Percentiles rank a stretch among this genome's conserved stretches.
Evolutionary conservation across 2,329 filamentous ascomycete species (phyloP).

Genomic region (Claviceps citrina): DNA sequence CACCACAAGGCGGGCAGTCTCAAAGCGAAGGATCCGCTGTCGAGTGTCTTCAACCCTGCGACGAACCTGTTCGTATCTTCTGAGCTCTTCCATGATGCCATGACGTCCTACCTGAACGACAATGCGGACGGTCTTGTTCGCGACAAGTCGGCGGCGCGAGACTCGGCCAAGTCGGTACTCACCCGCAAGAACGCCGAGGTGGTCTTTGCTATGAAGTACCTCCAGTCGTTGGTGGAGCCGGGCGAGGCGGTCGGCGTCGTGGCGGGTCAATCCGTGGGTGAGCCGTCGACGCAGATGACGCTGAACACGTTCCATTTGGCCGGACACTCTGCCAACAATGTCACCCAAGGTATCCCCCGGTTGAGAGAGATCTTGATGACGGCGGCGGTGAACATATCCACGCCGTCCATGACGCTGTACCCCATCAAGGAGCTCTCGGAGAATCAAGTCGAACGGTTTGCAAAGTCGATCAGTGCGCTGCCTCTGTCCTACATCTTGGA

Average conservation of each 20-base stretch:
- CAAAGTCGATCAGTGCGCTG: conserved; percentile 80
- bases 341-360: conserved; percentile 94
- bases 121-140: conserved; percentile 50
- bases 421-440: conserved; percentile 56
- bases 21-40: conserved; percentile 59
- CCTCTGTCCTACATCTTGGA: conserved; percentile 75
- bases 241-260: conserved; percentile 95
- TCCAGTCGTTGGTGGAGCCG: conserved; percentile 81
- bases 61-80: conserved; percentile 75
- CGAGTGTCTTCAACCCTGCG: conserved; percentile 57
- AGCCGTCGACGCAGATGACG: conserved; percentile 98
- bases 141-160: conserved; percentile 20
- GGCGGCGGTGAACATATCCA: conserved; percentile 75
- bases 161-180: conserved; percentile 22
- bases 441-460: conserved; percentile 60
- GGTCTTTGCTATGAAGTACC: conserved; percentile 81
- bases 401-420: conserved; percentile 75
- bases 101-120: conserved; percentile 61
- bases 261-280: conserved; percentile 88
- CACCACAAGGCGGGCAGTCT: conserved; percentile 41
- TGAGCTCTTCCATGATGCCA: conserved; percentile 62
- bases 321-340: conserved; percentile 95
- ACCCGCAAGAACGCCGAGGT: conserved; percentile 64
- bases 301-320: conserved; percentile 99
- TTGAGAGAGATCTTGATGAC: conserved; percentile 98